Conservation (phyloP, 1,284 basidiomycete genomes). For the Pseudozyma hubeiensis region DNA sequence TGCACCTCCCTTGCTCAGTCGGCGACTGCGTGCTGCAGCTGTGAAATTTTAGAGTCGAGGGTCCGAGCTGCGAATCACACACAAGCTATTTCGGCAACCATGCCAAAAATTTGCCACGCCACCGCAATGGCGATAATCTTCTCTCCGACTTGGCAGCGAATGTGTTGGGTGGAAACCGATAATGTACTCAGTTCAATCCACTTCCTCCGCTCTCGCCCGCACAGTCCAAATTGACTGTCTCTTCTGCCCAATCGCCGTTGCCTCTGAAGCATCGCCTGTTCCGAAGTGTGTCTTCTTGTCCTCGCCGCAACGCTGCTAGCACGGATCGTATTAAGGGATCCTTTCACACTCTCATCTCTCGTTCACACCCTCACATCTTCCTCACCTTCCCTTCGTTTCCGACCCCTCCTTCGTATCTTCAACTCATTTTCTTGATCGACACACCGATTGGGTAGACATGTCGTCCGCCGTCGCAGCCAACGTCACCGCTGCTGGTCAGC, state of each 20-base stretch:
- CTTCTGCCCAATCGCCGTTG: neutral
- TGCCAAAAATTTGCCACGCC: slow-evolving; percentile 10
- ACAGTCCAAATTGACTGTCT: neutral
- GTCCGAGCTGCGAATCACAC: neutral
- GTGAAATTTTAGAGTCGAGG: neutral
- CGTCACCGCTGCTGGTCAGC: slow-evolving; percentile 54
- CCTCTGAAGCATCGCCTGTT: neutral
- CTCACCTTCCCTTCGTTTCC: slow-evolving; percentile 6
- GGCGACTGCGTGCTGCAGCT: neutral
- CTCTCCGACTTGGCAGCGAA: neutral
- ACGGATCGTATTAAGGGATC: slow-evolving; percentile 17
- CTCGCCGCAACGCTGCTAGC: neutral
- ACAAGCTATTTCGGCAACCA: neutral
- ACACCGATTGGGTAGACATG: slow-evolving; percentile 27
- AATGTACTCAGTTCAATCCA: no score
- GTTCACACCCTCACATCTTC: slow-evolving; percentile 7
- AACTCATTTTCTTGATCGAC: neutral
- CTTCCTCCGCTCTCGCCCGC: slow-evolving; percentile 1
- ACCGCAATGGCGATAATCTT: neutral
- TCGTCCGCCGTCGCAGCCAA: slow-evolving; percentile 53
- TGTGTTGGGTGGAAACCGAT: neutral
- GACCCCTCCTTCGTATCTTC: neutral
- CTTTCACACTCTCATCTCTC: neutral
- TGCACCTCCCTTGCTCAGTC: neutral
- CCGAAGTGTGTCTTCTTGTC: neutral